These are phyloP conservation scores for Apiospora marii DNA, from an alignment of 2,329 filamentous ascomycete species.

Conservation along the genomic window DNA sequence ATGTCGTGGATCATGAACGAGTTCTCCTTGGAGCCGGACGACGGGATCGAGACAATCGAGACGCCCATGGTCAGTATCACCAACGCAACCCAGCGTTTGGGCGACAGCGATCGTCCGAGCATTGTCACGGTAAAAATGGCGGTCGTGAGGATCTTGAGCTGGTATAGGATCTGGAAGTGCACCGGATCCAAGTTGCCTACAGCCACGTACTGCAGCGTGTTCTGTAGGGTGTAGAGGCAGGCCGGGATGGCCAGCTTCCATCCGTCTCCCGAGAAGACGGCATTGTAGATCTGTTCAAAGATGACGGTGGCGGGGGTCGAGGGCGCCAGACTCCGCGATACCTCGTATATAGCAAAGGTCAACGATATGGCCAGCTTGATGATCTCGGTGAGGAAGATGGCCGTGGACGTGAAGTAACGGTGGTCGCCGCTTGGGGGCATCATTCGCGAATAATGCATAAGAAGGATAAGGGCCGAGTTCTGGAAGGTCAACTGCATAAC, in stretches of 20 bases:
- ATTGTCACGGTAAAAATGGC: conserved; percentile 86
- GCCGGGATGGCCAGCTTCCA: conserved; percentile 96
- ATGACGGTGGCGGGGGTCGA: conserved; percentile 82
- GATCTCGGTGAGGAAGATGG: conserved; percentile 91
- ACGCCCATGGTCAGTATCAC: conserved; percentile 83
- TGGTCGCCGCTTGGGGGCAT: conserved; percentile 87
- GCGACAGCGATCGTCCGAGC: conserved; percentile 73
- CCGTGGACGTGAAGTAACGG: conserved; percentile 92
- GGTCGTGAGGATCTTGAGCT: conserved; percentile 92
- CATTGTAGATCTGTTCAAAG: conserved; percentile 79
- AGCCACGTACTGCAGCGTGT: conserved; percentile 91
- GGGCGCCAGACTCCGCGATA: conserved; percentile 78
- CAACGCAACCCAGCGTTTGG: conserved; percentile 81
- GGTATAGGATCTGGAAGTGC: conserved; percentile 92
- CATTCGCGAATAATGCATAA: conserved; percentile 93
- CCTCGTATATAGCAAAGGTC: conserved; percentile 87
- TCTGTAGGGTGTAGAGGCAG: conserved; percentile 87
- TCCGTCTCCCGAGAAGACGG: conserved; percentile 87
- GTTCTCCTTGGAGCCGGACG: conserved; percentile 60
- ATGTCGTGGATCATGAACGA: conserved; percentile 70
- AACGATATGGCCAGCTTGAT: conserved; percentile 88
- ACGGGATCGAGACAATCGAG: conserved; percentile 82
- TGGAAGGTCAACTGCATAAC: conserved; percentile 75
- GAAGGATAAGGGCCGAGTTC: conserved; percentile 80
- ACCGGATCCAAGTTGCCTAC: conserved; percentile 91